These are phyloP conservation scores for Nasturtium officinale DNA, from an alignment of 345 rosid genomes.

Conservation along the genomic window DNA sequence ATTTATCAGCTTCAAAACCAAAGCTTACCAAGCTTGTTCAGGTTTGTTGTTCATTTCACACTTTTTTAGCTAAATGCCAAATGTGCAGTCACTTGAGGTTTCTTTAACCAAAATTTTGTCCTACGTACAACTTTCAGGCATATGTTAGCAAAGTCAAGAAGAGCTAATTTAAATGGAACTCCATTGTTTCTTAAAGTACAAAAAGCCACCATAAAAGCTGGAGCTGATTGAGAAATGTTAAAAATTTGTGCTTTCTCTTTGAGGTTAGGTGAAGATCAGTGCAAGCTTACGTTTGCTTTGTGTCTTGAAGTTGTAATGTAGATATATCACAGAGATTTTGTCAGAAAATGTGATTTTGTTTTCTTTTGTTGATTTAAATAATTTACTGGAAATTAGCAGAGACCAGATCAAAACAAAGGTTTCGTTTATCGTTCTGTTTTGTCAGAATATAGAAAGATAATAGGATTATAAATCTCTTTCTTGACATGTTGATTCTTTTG, in stretches of 20 bases:
- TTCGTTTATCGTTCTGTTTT: constrained; percentile 15
- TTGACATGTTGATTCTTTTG: constrained; percentile 13
- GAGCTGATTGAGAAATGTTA: constrained; percentile 31
- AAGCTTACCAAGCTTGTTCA: constrained; percentile 93
- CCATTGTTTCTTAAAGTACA: constrained; percentile 9
- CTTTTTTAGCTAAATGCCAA: background rate
- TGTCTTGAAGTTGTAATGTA: constrained; percentile 27
- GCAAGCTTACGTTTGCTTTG: constrained; percentile 19
- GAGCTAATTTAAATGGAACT: constrained; percentile 31
- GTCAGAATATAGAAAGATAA: constrained; percentile 32
- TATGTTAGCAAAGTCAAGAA: constrained; percentile 41
- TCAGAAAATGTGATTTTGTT: background rate
- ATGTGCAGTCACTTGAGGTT: constrained; percentile 17
- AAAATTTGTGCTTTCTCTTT: constrained; percentile 10
- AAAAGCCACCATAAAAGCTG: constrained; percentile 18
- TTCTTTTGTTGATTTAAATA: constrained; percentile 6
- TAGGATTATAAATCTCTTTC: constrained; percentile 25
- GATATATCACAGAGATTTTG: constrained; percentile 33
- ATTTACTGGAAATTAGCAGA: constrained; percentile 23
- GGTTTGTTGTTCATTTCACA: constrained; percentile 50
- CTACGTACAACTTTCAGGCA: constrained; percentile 32
- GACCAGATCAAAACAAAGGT: constrained; percentile 1
- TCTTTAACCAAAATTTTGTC: background rate
- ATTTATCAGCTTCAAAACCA: constrained; percentile 76
- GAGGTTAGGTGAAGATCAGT: constrained; percentile 6